Evolutionary conservation across 192 early-diverging fungal genomes (phyloP).

Genomic region (Backusella sp.): DNA sequence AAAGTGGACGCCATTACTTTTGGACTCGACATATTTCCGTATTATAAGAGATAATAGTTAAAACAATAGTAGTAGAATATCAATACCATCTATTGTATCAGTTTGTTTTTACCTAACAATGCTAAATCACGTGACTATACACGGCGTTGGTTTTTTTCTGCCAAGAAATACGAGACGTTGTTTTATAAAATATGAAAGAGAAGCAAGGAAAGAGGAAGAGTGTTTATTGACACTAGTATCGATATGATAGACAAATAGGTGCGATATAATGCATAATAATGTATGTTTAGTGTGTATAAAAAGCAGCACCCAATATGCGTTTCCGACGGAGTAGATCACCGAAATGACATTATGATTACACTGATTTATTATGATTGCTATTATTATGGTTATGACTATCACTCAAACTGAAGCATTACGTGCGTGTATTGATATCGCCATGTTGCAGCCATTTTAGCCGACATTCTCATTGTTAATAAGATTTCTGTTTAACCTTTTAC

Average conservation of each 20-base stretch:
- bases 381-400: neutral
- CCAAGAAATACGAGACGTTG: neutral
- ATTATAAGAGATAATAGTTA: neutral
- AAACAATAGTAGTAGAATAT: slow-evolving; percentile 21
- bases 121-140: neutral
- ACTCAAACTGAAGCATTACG: neutral
- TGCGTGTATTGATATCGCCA: neutral
- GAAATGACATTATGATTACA: neutral
- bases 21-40: slow-evolving; percentile 22
- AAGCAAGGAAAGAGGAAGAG: neutral
- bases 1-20: slow-evolving; percentile 22
- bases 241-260: neutral
- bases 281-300: neutral
- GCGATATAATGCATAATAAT: neutral
- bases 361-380: neutral
- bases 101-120: neutral
- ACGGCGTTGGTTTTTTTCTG: neutral
- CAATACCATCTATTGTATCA: neutral
- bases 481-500: neutral
- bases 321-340: neutral
- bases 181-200: neutral
- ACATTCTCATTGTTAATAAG: no score
- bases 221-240: neutral
- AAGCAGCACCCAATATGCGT: neutral
- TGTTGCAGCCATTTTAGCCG: no score